These are phyloP conservation scores for Rubia tinctorum DNA, from an alignment of 305 asterid genomes.

Conservation along the genomic window DNA sequence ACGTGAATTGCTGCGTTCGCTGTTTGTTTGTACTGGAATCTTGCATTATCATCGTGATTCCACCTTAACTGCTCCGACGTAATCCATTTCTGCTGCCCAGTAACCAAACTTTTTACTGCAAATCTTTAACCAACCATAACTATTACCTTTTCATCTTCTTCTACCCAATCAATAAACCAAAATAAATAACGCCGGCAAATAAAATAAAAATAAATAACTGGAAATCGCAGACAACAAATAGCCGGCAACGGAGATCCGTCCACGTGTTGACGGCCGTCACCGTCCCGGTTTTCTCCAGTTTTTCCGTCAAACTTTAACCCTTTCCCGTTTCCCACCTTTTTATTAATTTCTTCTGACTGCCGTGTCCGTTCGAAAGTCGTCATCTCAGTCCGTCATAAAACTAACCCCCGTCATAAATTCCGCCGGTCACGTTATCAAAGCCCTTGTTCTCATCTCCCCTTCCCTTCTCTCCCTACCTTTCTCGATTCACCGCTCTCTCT, in stretches of 20 bases:
- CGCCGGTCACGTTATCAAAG: conserved; percentile 30
- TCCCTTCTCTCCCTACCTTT: neutral
- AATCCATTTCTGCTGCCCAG: too few species aligned
- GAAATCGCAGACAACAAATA: neutral
- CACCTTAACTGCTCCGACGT: too few species aligned
- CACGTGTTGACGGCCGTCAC: conserved; percentile 30
- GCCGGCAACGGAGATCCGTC: conserved; percentile 13
- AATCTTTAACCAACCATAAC: too few species aligned
- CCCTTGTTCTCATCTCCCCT: conserved; percentile 23
- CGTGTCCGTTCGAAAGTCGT: conserved; percentile 7
- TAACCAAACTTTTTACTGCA: too few species aligned
- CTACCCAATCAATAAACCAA: too few species aligned
- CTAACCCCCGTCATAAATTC: conserved; percentile 22
- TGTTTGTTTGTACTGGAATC: too few species aligned
- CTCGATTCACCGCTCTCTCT: neutral
- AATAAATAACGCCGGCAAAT: neutral
- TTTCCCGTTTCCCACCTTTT: neutral
- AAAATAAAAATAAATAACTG: neutral
- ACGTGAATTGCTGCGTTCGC: too few species aligned
- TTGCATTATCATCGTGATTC: too few species aligned
- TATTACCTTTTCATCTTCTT: too few species aligned
- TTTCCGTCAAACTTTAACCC: conserved; percentile 27
- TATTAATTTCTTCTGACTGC: neutral
- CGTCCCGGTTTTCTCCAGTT: conserved; percentile 14
- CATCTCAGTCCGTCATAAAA: neutral